Evolutionary conservation across 2,329 filamentous ascomycete species (phyloP).

Genomic region (Scytalidium sp.): DNA sequence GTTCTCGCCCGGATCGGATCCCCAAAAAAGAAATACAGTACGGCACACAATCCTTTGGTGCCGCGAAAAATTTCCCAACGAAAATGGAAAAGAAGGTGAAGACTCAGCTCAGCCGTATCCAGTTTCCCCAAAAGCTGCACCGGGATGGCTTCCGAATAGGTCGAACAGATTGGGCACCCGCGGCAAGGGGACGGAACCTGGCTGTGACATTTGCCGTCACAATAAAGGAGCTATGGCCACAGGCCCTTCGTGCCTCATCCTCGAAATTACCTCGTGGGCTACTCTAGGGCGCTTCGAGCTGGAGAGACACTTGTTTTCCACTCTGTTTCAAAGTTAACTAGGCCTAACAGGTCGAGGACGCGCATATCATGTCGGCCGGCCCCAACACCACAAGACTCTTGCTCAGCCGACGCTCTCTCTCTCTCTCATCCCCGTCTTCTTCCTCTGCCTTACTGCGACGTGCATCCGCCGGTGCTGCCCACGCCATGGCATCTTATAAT

Average conservation of each 20-base stretch:
- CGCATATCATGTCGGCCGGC: constrained; percentile 17
- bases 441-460: constrained; percentile 1
- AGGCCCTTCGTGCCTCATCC: background rate
- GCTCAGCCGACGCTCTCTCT: constrained; percentile 1
- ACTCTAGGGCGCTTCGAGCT: background rate
- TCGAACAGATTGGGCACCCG: too few relatives aligned
- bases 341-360: background rate
- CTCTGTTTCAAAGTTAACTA: background rate
- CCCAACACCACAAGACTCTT: constrained; percentile 7
- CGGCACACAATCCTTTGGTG: too few relatives aligned
- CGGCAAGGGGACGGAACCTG: background rate
- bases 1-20: too few relatives aligned
- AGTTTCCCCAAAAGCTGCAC: too few relatives aligned
- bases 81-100: too few relatives aligned
- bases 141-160: too few relatives aligned
- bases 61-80: too few relatives aligned
- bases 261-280: background rate
- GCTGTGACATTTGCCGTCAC: background rate
- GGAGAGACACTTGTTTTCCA: background rate
- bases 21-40: too few relatives aligned
- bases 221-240: background rate
- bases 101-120: too few relatives aligned
- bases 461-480: background rate
- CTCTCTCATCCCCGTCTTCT: constrained; percentile 4
- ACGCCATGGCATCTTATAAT: constrained; percentile 24